phyloP scores from a whole-genome alignment of 345 rosid species.

The Theobroma cacao region DNA sequence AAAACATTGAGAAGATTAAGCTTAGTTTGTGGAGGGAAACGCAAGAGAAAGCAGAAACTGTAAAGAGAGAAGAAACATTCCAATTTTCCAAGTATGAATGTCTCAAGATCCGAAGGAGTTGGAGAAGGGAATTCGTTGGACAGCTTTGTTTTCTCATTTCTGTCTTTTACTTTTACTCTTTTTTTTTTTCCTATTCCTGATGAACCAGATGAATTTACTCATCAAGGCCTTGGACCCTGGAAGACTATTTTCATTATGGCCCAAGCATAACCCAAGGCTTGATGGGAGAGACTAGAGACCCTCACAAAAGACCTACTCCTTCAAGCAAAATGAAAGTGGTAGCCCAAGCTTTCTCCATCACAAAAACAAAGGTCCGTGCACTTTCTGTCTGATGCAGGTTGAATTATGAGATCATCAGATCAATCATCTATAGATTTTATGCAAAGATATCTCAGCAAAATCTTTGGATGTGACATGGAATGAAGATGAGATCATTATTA shows the following conservation, averaged over 20 bases:
- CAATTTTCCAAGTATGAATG: slow-evolving; percentile 28
- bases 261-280: not conserved
- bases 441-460: not conserved
- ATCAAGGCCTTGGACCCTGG: too few relatives aligned
- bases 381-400: not conserved
- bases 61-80: slow-evolving; percentile 38
- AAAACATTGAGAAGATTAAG: slow-evolving; percentile 31
- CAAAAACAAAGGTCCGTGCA: not conserved
- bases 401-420: too few relatives aligned
- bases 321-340: not conserved
- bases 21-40: slow-evolving; percentile 37
- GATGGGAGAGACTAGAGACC: not conserved
- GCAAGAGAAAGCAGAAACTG: slow-evolving; percentile 10
- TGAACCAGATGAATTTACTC: not conserved
- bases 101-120: slow-evolving; percentile 54
- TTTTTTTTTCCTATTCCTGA: not conserved
- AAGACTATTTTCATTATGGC: not conserved
- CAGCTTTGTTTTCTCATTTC: not conserved
- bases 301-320: not conserved
- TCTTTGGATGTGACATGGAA: not conserved
- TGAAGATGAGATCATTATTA: not conserved
- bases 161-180: not conserved
- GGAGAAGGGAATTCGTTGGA: slow-evolving; percentile 36
- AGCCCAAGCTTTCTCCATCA: not conserved
- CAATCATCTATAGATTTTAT: not conserved